A percentile compares a stretch with the other conserved stretches of the same genome.
phyloP scores from a whole-genome alignment of 2,329 filamentous ascomycete species.

The Uncinocarpus reesii region DNA sequence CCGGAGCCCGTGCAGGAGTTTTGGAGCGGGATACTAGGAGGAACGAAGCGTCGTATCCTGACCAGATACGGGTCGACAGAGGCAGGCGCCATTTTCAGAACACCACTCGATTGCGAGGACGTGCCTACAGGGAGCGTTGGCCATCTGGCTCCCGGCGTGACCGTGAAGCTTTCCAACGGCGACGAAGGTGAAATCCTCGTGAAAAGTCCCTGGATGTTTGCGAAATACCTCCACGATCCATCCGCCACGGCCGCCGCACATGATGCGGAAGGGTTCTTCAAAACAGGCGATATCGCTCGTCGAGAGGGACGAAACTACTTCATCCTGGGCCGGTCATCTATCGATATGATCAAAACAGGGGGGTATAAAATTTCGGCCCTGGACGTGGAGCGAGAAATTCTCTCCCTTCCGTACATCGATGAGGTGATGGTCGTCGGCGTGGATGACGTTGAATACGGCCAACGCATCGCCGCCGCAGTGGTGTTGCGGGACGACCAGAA shows the following conservation, averaged over 20 bases:
- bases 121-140: constrained; percentile 26
- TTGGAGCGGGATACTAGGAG: constrained; percentile 19
- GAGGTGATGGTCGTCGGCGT: constrained; percentile 18
- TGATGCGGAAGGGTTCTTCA: constrained; percentile 18
- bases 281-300: constrained; percentile 17
- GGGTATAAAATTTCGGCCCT: constrained; percentile 18
- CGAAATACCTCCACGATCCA: constrained; percentile 12
- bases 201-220: constrained; percentile 17
- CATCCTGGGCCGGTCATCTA: constrained; percentile 18
- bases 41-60: constrained; percentile 10
- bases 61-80: constrained; percentile 34
- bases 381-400: constrained; percentile 17
- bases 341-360: constrained; percentile 18
- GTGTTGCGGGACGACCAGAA: constrained; percentile 14
- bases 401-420: constrained; percentile 17
- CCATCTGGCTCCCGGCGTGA: constrained; percentile 28
- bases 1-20: constrained; percentile 14
- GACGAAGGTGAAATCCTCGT: constrained; percentile 17
- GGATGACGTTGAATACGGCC: constrained; percentile 15
- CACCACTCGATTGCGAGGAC: constrained; percentile 21
- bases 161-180: constrained; percentile 30
- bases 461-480: constrained; percentile 14
- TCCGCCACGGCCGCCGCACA: constrained; percentile 12
- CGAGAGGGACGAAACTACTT: constrained; percentile 16
- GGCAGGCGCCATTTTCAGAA: constrained; percentile 33